phyloP scores from a whole-genome alignment of 805 yeast genomes.

The Myxozyma lipomycoides region DNA sequence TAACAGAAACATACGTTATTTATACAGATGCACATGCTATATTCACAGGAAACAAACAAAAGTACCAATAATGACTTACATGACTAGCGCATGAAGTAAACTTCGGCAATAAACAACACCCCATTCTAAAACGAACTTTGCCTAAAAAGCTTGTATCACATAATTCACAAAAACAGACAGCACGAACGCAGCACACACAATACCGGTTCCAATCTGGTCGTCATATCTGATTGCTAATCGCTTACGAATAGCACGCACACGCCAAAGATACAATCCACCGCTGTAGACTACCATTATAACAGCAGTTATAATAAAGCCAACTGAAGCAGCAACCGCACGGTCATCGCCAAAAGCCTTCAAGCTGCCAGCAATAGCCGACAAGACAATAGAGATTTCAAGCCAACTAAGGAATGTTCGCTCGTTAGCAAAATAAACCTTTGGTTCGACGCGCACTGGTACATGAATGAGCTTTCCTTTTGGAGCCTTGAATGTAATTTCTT shows the following conservation, averaged over 20 bases:
- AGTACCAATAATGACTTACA: no score
- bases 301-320: slow-evolving; percentile 82
- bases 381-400: slow-evolving; percentile 83
- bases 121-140: no score
- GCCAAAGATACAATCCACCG: slow-evolving; percentile 67
- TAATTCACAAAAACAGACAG: slow-evolving; percentile 53
- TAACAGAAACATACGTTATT: no score
- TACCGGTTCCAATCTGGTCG: slow-evolving; percentile 81
- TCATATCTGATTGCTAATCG: slow-evolving; percentile 82
- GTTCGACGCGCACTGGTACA: slow-evolving; percentile 95
- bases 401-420: slow-evolving; percentile 93
- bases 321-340: slow-evolving; percentile 63
- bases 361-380: slow-evolving; percentile 86
- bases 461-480: slow-evolving; percentile 82
- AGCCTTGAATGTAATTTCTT: slow-evolving; percentile 22
- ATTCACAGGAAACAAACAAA: no score
- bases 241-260: slow-evolving; percentile 76
- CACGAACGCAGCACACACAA: slow-evolving; percentile 71
- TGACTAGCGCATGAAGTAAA: no score
- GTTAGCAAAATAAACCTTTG: slow-evolving; percentile 97
- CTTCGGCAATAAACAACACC: no score
- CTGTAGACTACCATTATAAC: slow-evolving; percentile 69
- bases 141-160: slow-evolving; percentile 18
- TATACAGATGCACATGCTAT: no score
- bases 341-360: slow-evolving; percentile 78